Conservation (phyloP, 495 filamentous ascomycete genomes). For the Penicillium soppii region DNA sequence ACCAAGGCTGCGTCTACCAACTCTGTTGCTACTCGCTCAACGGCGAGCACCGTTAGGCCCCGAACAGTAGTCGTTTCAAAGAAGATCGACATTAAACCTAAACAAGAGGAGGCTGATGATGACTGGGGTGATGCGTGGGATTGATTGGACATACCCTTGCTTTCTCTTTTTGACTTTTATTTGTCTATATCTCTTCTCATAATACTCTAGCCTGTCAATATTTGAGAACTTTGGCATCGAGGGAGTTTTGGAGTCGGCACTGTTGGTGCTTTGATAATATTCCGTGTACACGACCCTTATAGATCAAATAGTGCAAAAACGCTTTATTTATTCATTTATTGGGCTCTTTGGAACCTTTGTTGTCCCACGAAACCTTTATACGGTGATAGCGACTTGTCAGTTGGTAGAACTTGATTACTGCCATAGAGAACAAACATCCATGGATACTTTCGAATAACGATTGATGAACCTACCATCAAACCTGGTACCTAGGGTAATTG, state of each 20-base stretch:
- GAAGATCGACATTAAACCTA: constrained; percentile 51
- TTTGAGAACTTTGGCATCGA: not conserved
- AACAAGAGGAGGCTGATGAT: constrained; percentile 49
- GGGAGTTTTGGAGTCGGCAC: not conserved
- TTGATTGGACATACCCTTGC: constrained; percentile 15
- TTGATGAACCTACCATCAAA: too few relatives aligned
- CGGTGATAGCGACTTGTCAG: too few relatives aligned
- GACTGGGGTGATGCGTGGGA: constrained; percentile 61
- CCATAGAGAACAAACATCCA: too few relatives aligned
- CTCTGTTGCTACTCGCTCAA: constrained; percentile 28
- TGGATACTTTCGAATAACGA: too few relatives aligned
- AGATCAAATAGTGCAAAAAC: not conserved
- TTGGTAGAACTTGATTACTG: too few relatives aligned
- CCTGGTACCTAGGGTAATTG: too few relatives aligned
- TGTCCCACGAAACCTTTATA: too few relatives aligned
- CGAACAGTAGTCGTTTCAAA: constrained; percentile 39
- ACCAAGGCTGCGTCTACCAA: constrained; percentile 49
- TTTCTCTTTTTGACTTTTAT: not conserved
- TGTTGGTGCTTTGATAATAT: not conserved
- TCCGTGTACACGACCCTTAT: not conserved
- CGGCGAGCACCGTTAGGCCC: constrained; percentile 39
- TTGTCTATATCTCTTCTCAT: constrained; percentile 1
- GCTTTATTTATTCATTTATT: too few relatives aligned
- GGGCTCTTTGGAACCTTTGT: too few relatives aligned
- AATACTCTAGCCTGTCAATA: not conserved